Evolutionary conservation across 441 rosid species (phyloP).

Genomic region (Pelargonium fulgidum): DNA sequence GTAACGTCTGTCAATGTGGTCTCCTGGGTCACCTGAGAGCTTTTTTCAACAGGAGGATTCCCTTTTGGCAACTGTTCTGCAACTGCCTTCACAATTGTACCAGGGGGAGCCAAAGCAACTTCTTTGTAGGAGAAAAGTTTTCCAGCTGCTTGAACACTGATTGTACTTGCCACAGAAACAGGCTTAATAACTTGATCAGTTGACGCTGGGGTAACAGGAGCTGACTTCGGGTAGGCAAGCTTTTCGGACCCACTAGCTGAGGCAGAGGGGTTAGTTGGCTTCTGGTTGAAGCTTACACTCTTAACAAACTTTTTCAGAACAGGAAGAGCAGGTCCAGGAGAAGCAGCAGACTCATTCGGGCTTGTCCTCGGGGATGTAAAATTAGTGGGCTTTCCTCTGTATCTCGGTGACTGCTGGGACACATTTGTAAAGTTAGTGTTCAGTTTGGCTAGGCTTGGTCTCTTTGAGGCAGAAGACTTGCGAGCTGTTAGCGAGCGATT

Average conservation of each 20-base stretch:
- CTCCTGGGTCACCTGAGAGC: slow-evolving; percentile 33
- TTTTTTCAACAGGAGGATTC: slow-evolving; percentile 29
- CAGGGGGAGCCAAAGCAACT: slow-evolving; percentile 97
- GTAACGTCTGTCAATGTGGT: slow-evolving; percentile 25
- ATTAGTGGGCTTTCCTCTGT: slow-evolving; percentile 56
- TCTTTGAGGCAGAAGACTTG: slow-evolving; percentile 58
- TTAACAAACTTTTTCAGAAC: slow-evolving; percentile 50
- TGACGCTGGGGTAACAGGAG: slow-evolving; percentile 45
- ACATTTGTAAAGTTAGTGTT: slow-evolving; percentile 79
- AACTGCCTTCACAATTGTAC: slow-evolving; percentile 85
- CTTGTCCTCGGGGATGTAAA: slow-evolving; percentile 56
- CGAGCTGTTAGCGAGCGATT: slow-evolving; percentile 67
- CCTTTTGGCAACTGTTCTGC: slow-evolving; percentile 66
- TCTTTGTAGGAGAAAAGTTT: slow-evolving; percentile 94
- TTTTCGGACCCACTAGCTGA: slow-evolving; percentile 45
- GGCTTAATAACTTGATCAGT: slow-evolving; percentile 54
- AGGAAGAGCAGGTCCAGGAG: slow-evolving; percentile 43
- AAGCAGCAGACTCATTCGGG: slow-evolving; percentile 44
- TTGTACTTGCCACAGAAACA: slow-evolving; percentile 38
- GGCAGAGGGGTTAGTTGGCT: slow-evolving; percentile 32
- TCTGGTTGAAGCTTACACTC: slow-evolving; percentile 76
- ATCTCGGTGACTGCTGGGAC: slow-evolving; percentile 54
- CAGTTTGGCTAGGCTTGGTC: slow-evolving; percentile 82
- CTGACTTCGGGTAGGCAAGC: slow-evolving; percentile 40
- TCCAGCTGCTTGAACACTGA: slow-evolving; percentile 73